Evolutionary conservation across 495 filamentous ascomycete species (phyloP).

Genomic region (Gamarada debralockiae): DNA sequence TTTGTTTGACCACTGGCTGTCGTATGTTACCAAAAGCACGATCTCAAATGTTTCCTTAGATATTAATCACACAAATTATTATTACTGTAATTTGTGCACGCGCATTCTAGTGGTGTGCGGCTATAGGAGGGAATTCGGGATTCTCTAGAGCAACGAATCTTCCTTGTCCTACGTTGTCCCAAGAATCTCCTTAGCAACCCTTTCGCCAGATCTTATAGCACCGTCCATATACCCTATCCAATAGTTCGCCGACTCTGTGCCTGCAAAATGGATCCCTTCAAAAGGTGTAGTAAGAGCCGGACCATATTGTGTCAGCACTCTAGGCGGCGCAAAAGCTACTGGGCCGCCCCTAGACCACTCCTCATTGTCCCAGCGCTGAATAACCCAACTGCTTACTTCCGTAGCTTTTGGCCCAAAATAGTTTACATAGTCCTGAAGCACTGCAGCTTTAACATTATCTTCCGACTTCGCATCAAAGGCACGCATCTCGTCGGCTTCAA

Average conservation of each 20-base stretch:
- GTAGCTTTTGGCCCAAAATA: conserved; percentile 1
- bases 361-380: neutral
- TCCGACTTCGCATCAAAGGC: neutral
- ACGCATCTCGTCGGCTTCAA: conserved; percentile 6
- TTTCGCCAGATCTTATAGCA: conserved; percentile 33
- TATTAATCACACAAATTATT: too few relatives aligned
- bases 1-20: too few relatives aligned
- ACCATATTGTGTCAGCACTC: neutral
- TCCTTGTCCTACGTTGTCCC: too few relatives aligned
- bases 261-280: conserved; percentile 40
- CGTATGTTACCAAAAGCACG: too few relatives aligned
- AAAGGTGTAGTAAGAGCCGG: conserved; percentile 15
- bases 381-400: neutral
- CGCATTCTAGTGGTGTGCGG: too few relatives aligned
- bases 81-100: too few relatives aligned
- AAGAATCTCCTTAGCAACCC: conserved; percentile 35
- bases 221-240: conserved; percentile 50
- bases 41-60: too few relatives aligned
- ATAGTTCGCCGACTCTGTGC: conserved; percentile 36
- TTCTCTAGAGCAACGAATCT: too few relatives aligned
- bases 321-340: neutral
- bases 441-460: neutral
- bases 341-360: neutral
- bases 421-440: neutral
- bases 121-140: too few relatives aligned